Evolutionary conservation across 2,329 filamentous ascomycete species (phyloP).

Genomic region (Hymenoscyphus occultus): DNA sequence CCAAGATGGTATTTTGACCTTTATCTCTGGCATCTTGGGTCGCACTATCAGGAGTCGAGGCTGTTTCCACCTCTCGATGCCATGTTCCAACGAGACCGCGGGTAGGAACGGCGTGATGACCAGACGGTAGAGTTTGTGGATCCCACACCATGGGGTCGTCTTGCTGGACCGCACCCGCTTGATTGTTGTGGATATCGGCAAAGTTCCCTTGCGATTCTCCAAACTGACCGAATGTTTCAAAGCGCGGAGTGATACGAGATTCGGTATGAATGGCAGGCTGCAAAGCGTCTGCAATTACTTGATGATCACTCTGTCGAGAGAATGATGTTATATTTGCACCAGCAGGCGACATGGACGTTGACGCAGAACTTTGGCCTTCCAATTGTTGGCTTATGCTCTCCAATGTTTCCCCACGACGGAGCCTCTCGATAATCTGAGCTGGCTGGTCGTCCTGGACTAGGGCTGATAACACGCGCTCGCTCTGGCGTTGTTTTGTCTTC

Average conservation of each 20-base stretch:
- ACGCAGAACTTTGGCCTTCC: conserved; percentile 20
- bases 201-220: conserved; percentile 35
- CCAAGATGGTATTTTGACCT: conserved; percentile 50
- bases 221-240: not conserved
- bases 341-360: conserved; percentile 29
- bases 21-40: conserved; percentile 42
- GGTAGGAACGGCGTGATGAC: conserved; percentile 43
- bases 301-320: conserved; percentile 39
- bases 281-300: conserved; percentile 28
- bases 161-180: not conserved
- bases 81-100: conserved; percentile 42
- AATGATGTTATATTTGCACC: conserved; percentile 29
- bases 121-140: conserved; percentile 15
- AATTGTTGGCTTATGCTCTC: conserved; percentile 57
- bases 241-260: not conserved
- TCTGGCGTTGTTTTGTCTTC: conserved; percentile 52
- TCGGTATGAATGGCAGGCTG: conserved; percentile 41
- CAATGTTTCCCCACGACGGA: conserved; percentile 53
- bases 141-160: conserved; percentile 33
- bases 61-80: conserved; percentile 15
- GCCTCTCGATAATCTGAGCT: conserved; percentile 49
- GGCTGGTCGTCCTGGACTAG: conserved; percentile 39
- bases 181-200: not conserved
- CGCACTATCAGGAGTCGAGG: conserved; percentile 17
- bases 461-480: conserved; percentile 54